These are phyloP conservation scores for Rhizopus stolonifer DNA, from an alignment of 371 early-diverging fungal species.

Conservation along the genomic window DNA sequence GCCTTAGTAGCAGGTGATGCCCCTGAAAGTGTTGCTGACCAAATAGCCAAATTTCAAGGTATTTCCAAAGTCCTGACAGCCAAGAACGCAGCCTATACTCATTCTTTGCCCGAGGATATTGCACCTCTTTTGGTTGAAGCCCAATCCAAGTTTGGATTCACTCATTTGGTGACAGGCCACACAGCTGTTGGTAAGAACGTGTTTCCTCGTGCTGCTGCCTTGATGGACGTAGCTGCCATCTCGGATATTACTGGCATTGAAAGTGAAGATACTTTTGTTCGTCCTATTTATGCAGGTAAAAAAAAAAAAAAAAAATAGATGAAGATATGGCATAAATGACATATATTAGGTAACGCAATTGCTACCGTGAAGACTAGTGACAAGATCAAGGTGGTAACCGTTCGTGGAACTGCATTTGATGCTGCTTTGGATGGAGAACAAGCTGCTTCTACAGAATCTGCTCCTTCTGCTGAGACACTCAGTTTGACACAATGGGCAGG, in stretches of 20 bases:
- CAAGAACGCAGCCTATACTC: constrained; percentile 74
- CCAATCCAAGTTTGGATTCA: constrained; percentile 72
- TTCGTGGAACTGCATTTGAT: constrained; percentile 91
- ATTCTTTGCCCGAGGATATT: constrained; percentile 79
- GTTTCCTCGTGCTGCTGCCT: constrained; percentile 90
- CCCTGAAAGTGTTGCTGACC: constrained; percentile 74
- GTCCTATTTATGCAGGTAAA: constrained; percentile 97
- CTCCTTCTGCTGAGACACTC: constrained; percentile 62
- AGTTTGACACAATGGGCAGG: constrained; percentile 78
- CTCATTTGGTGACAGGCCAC: constrained; percentile 88
- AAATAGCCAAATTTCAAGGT: constrained; percentile 71
- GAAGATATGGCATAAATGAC: too few species aligned
- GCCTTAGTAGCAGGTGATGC: constrained; percentile 86
- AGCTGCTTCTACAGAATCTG: constrained; percentile 61
- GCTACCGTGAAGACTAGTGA: constrained; percentile 93
- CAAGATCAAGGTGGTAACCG: constrained; percentile 84
- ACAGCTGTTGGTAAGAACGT: constrained; percentile 92
- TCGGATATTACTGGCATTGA: constrained; percentile 87
- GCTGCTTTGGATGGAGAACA: constrained; percentile 55
- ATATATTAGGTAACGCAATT: constrained; percentile 94
- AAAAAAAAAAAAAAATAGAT: too few species aligned
- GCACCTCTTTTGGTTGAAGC: constrained; percentile 78
- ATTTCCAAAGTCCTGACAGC: constrained; percentile 86
- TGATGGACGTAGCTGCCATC: constrained; percentile 88
- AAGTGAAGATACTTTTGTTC: constrained; percentile 84